These are phyloP conservation scores for Diospyros lotus DNA, from an alignment of 148 eudicot genomes.

Conservation along the genomic window DNA sequence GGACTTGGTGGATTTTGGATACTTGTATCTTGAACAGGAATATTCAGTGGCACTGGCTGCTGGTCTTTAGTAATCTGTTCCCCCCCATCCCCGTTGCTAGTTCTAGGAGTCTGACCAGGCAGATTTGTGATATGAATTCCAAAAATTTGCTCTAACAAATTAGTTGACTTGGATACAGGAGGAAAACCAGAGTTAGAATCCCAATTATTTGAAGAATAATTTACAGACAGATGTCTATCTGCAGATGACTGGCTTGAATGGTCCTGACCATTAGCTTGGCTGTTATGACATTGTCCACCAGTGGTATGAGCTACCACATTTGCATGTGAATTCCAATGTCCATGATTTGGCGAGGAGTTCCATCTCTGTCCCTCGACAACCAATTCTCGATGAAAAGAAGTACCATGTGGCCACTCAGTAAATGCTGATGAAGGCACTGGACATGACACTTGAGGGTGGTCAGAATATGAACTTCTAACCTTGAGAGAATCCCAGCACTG, in stretches of 20 bases:
- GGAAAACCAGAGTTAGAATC: conserved; percentile 31
- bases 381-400: conserved; percentile 13
- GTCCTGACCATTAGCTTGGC: conserved; percentile 25
- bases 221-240: conserved; percentile 28
- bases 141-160: conserved; percentile 26
- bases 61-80: conserved; percentile 22
- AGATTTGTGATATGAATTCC: conserved; percentile 29
- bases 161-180: conserved; percentile 31
- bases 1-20: conserved; percentile 32
- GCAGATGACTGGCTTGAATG: conserved; percentile 32
- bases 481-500: background rate
- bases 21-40: conserved; percentile 32
- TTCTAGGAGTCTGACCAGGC: conserved; percentile 35
- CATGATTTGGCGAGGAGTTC: conserved; percentile 15
- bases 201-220: conserved; percentile 34
- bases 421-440: conserved; percentile 15
- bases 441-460: conserved; percentile 15
- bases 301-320: conserved; percentile 9
- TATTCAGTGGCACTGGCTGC: conserved; percentile 22
- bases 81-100: conserved; percentile 16
- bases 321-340: conserved; percentile 17
- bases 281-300: conserved; percentile 29
- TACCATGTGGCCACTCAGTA: conserved; percentile 14
- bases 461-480: conserved; percentile 11
- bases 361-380: conserved; percentile 12